A percentile compares a stretch with the other conserved stretches of the same genome.
These are phyloP conservation scores for Fusarium xylarioides DNA, from an alignment of 2,329 filamentous ascomycete species.

Conservation along the genomic window DNA sequence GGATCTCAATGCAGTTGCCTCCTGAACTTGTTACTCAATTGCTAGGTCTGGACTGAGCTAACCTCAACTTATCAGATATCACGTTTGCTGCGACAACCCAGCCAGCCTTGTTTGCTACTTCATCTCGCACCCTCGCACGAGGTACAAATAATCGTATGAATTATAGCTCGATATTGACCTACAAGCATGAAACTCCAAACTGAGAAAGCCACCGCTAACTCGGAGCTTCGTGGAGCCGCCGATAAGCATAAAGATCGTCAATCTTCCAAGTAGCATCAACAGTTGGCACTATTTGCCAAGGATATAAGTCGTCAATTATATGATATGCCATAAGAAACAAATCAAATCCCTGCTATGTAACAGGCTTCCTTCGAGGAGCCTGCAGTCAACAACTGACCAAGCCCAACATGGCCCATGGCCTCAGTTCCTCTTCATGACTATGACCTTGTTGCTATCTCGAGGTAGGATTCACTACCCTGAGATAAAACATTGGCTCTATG, in stretches of 20 bases:
- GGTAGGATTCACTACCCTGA: background rate
- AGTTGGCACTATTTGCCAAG: background rate
- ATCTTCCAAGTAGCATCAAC: background rate
- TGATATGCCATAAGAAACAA: background rate
- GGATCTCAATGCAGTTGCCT: background rate
- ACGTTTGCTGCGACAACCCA: background rate
- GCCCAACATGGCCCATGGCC: background rate
- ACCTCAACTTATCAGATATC: background rate
- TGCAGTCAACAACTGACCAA: background rate
- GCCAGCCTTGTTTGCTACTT: background rate
- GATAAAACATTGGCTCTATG: background rate
- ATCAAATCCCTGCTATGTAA: background rate
- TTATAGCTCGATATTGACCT: background rate
- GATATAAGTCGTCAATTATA: background rate
- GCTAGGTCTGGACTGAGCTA: background rate
- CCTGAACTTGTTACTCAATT: background rate
- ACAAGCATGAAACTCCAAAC: background rate
- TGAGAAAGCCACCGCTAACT: background rate
- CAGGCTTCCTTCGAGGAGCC: too few species aligned
- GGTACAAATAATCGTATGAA: background rate
- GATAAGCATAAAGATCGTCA: background rate
- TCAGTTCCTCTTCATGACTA: background rate
- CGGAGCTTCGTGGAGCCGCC: background rate
- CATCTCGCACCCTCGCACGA: background rate
- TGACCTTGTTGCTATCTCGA: background rate